A percentile compares a stretch with the other conserved stretches of the same genome.
These are phyloP conservation scores for Fusarium sp. DNA, from an alignment of 2,329 filamentous ascomycete species.

Conservation along the genomic window DNA sequence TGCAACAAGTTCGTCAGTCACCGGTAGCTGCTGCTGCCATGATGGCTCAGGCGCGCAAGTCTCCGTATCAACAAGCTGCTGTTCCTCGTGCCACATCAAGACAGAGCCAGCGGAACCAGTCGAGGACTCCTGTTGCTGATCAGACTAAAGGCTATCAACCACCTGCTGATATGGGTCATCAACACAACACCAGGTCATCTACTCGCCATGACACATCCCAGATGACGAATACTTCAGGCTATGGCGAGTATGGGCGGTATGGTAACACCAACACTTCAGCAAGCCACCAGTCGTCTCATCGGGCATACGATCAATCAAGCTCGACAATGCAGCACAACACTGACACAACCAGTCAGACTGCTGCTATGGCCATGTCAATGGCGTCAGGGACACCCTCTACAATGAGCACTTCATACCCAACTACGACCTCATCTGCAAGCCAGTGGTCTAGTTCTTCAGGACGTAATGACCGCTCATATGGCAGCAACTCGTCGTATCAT, in stretches of 20 bases:
- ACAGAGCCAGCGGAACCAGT: conserved; percentile 50
- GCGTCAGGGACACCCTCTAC: conserved; percentile 28
- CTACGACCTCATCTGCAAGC: conserved; percentile 33
- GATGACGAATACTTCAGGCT: conserved; percentile 21
- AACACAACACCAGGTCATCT: conserved; percentile 14
- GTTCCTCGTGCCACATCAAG: conserved; percentile 48
- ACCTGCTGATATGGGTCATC: conserved; percentile 21
- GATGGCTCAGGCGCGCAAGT: conserved; percentile 46
- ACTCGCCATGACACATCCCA: conserved; percentile 21
- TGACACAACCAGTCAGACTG: conserved; percentile 44
- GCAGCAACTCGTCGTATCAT: conserved; percentile 26
- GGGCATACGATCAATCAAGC: conserved; percentile 49
- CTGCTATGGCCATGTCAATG: conserved; percentile 37
- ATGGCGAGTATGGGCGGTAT: conserved; percentile 39
- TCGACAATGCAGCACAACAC: background rate
- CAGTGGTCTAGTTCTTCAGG: conserved; percentile 40
- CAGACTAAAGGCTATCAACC: conserved; percentile 33
- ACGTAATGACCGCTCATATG: conserved; percentile 27
- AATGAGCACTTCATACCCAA: conserved; percentile 34
- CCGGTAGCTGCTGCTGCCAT: conserved; percentile 44
- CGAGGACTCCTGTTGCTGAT: conserved; percentile 44
- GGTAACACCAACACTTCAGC: background rate
- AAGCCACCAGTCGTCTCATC: conserved; percentile 25
- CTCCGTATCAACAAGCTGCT: conserved; percentile 45
- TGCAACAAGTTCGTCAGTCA: conserved; percentile 46